phyloP scores from a whole-genome alignment of 1,284 basidiomycete genomes.

The Cryptococcus sp. region DNA sequence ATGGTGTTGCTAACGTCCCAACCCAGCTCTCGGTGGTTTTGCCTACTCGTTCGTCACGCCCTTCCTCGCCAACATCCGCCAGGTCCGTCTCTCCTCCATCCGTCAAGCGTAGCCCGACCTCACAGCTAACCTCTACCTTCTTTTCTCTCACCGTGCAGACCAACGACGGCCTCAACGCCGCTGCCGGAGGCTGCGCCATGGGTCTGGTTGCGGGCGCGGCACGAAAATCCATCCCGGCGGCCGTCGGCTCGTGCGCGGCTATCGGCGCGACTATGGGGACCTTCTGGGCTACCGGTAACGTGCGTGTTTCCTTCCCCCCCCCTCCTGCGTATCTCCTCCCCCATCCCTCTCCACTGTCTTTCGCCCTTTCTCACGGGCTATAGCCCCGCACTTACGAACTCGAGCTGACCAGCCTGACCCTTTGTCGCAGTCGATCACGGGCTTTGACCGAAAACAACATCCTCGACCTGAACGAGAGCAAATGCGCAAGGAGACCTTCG shows the following conservation, averaged over 20 bases:
- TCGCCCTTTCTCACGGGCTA: neutral
- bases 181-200: constrained; percentile 85
- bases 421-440: neutral
- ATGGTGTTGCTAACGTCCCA: constrained; percentile 4
- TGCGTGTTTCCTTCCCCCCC: no score
- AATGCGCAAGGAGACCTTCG: no score
- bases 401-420: no score
- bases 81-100: constrained; percentile 39
- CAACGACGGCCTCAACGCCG: constrained; percentile 79
- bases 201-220: constrained; percentile 84
- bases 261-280: constrained; percentile 77
- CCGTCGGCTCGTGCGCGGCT: constrained; percentile 73
- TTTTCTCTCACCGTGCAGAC: constrained; percentile 49
- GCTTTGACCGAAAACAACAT: neutral
- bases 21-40: constrained; percentile 81
- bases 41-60: constrained; percentile 81
- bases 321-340: neutral
- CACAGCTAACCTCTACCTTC: constrained; percentile 9
- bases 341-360: neutral
- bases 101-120: neutral
- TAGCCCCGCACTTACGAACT: neutral
- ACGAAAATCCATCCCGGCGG: constrained; percentile 79
- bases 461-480: neutral
- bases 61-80: constrained; percentile 72
- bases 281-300: constrained; percentile 73